Conservation (phyloP, 306 rosid species). For the Macrotyloma uniflorum region DNA sequence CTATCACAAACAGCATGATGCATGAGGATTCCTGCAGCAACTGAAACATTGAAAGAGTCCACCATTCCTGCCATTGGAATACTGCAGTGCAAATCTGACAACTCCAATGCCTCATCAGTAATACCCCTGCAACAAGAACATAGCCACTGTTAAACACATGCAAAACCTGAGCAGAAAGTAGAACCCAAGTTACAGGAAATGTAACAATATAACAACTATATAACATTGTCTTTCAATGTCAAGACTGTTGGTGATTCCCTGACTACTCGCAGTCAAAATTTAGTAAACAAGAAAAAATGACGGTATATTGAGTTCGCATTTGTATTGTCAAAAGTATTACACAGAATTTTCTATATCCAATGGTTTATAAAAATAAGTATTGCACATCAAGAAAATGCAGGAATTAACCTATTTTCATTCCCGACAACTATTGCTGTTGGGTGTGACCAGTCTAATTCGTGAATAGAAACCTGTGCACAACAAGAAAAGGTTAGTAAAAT, state of each 20-base stretch:
- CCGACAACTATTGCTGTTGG: slow-evolving; percentile 94
- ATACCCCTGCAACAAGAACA: slow-evolving; percentile 68
- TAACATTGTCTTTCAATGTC: not conserved
- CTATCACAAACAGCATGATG: slow-evolving; percentile 93
- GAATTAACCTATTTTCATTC: slow-evolving; percentile 77
- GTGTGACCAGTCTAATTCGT: slow-evolving; percentile 86
- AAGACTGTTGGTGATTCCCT: not conserved
- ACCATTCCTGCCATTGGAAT: slow-evolving; percentile 97
- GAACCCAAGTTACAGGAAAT: not conserved
- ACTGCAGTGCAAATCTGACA: slow-evolving; percentile 86
- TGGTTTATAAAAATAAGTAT: slow-evolving; percentile 9
- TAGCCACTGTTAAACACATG: not conserved
- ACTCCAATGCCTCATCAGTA: slow-evolving; percentile 80
- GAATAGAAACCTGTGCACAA: slow-evolving; percentile 66
- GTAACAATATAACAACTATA: slow-evolving; percentile 3
- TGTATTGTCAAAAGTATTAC: slow-evolving; percentile 6
- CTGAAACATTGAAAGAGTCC: slow-evolving; percentile 93
- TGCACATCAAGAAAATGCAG: slow-evolving; percentile 16
- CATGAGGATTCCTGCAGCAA: slow-evolving; percentile 95
- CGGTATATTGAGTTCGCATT: not conserved
- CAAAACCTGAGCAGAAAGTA: not conserved
- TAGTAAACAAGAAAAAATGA: slow-evolving; percentile 1
- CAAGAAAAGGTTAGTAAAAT: slow-evolving; percentile 38
- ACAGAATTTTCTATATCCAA: slow-evolving; percentile 6
- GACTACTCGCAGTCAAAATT: not conserved